phyloP scores from a whole-genome alignment of 2,329 filamentous ascomycete genomes.

The Xylaria sp. region DNA sequence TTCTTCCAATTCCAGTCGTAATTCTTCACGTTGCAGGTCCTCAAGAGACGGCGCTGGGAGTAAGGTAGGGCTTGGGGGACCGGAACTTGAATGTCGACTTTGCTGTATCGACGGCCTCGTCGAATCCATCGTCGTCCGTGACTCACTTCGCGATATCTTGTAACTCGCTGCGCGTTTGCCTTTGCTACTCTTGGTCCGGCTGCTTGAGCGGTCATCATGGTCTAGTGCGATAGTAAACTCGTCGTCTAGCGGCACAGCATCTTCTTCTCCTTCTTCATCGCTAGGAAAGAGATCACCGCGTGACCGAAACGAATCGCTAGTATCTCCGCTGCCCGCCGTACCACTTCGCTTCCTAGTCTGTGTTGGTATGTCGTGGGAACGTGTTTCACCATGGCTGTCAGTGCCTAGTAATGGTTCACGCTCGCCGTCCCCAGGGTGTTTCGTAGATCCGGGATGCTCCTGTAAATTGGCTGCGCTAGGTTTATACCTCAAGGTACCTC shows the following conservation, averaged over 20 bases:
- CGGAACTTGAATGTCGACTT: constrained; percentile 34
- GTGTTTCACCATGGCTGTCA: constrained; percentile 22
- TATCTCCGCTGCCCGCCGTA: constrained; percentile 79
- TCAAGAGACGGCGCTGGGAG: constrained; percentile 53
- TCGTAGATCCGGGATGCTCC: constrained; percentile 72
- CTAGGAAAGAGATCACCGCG: constrained; percentile 90
- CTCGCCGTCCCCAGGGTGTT: constrained; percentile 56
- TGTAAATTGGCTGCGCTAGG: constrained; percentile 90
- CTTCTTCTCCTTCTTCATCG: constrained; percentile 83
- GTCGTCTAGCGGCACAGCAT: constrained; percentile 90
- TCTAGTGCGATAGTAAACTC: constrained; percentile 87
- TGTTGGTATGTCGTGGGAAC: constrained; percentile 38
- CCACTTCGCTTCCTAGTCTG: constrained; percentile 70
- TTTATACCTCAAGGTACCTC: constrained; percentile 82
- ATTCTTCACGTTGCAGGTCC: constrained; percentile 60
- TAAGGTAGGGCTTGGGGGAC: constrained; percentile 46
- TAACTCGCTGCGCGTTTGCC: constrained; percentile 57
- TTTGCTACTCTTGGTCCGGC: constrained; percentile 65
- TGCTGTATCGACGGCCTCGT: constrained; percentile 36
- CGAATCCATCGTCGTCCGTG: constrained; percentile 63
- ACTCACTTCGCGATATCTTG: constrained; percentile 57
- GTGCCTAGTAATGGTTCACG: constrained; percentile 70
- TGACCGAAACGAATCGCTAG: constrained; percentile 84
- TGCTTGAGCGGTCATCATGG: constrained; percentile 76
- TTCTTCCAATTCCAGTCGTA: constrained; percentile 56